Conservation (phyloP, 2,329 filamentous ascomycete genomes). For the Monilinia polystroma region DNA sequence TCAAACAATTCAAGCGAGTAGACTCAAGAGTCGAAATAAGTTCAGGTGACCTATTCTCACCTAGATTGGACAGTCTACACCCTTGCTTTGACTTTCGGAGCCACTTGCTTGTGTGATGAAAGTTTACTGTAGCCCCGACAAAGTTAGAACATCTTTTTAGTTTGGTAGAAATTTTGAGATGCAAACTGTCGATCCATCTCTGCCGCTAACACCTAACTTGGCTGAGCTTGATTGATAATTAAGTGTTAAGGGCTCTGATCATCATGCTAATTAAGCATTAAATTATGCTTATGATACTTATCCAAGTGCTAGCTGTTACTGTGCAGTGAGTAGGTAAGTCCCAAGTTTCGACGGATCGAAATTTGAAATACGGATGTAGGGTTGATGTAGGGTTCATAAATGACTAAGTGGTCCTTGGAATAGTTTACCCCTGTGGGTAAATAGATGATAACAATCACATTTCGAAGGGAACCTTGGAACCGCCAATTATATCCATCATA, state of each 20-base stretch:
- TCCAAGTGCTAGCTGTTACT: too few relatives aligned
- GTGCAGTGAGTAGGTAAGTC: too few relatives aligned
- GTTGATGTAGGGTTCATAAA: background rate
- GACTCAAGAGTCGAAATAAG: background rate
- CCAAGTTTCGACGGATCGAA: background rate
- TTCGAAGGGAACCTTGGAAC: too few relatives aligned
- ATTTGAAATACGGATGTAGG: conserved; percentile 11
- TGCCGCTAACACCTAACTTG: background rate
- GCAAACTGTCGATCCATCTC: conserved; percentile 6
- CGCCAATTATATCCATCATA: background rate
- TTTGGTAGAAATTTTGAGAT: background rate
- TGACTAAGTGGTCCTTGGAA: background rate
- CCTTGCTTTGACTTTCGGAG: conserved; percentile 7
- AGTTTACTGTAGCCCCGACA: background rate
- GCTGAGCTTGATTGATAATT: conserved; percentile 7
- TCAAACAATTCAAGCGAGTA: conserved; percentile 12
- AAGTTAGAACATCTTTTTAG: background rate
- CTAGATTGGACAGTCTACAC: conserved; percentile 1
- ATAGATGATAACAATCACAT: background rate
- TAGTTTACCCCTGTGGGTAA: background rate
- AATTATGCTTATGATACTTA: conserved; percentile 13
- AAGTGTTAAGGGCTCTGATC: background rate
- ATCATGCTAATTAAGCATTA: conserved; percentile 12
- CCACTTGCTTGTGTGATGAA: background rate
- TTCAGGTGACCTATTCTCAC: background rate